Conservation (phyloP, 2,329 filamentous ascomycete species). For the Daldinia eschscholtzii region DNA sequence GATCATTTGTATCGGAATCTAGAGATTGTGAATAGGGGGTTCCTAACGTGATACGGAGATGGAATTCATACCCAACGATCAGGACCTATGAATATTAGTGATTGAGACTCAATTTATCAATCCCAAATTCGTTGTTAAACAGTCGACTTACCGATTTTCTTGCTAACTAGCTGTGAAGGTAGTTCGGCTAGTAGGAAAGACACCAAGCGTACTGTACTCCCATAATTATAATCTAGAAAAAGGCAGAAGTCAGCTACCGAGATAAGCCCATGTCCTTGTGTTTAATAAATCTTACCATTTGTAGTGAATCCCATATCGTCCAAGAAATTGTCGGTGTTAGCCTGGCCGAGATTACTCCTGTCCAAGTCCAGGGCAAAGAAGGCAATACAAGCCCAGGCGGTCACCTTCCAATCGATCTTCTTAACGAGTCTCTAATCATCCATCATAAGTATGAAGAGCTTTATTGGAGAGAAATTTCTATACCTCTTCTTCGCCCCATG, state of each 20-base stretch:
- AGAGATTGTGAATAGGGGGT: neutral
- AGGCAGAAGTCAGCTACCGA: neutral
- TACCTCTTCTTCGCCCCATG: conserved; percentile 25
- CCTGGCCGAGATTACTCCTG: conserved; percentile 58
- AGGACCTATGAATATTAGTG: conserved; percentile 1
- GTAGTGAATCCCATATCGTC: conserved; percentile 52
- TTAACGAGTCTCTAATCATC: conserved; percentile 17
- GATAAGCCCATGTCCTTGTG: no score
- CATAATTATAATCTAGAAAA: conserved; percentile 16
- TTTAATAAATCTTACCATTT: conserved; percentile 42
- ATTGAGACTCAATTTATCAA: neutral
- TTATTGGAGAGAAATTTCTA: neutral
- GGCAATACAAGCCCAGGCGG: conserved; percentile 64
- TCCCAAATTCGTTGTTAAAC: neutral
- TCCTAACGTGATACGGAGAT: no score
- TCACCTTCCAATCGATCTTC: conserved; percentile 64
- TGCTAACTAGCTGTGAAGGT: conserved; percentile 20
- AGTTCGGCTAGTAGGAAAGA: conserved; percentile 19
- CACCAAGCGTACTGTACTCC: conserved; percentile 9
- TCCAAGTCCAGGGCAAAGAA: conserved; percentile 67
- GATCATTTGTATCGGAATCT: conserved; percentile 22
- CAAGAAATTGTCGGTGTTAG: conserved; percentile 51
- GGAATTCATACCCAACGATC: conserved; percentile 20
- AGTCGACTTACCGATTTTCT: conserved; percentile 17
- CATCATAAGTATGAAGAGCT: neutral